Base-by-base conservation (phyloP, 164 flowering plant genomes). In the Brasenia schreberi region DNA sequence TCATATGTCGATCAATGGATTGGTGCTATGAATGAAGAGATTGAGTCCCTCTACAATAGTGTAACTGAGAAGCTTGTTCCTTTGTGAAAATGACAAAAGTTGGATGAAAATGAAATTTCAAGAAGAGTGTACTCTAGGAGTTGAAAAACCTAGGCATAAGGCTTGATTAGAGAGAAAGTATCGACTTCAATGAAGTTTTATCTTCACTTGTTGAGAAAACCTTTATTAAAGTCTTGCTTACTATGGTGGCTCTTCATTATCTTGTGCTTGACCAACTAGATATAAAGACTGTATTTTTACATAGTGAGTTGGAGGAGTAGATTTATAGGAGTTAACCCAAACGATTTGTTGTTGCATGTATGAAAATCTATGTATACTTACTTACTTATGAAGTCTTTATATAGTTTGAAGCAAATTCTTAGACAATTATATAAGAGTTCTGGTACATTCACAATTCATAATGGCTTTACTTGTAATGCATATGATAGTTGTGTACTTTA, bases 381-480 rank as follows among this genome's bases (percentile, higher is more conserved):
- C 10, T 12, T 42, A 5, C 39, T 64, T 16, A 64, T 17, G 18
- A 64, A 64, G 53, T 64, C 53, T 0, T 43, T 64, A 17, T 43
- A 64, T 64, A 27, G 58, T 43, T 64, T 42, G 52, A 42, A 64
- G 66, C 56, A 33, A 64, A 18, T n/a, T 19, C 43, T 52, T n/a
- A 64, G 66, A 52, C 58, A 64, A 18, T 18, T 49, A 52, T 43
- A 64, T 19, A 64, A 64, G 10, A n/a, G 7, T 1, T 64, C 0
- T 19, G 23, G 11, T 49, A 7, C 53, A 12, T 64, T 18, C 9
- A 43, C 6, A 52, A 11, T 10, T 2, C 42, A 43, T 6, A 10
- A 12, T 42, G 18, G 27, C 56, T 17, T 12, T 39, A 42, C 10
- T 43, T 7, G 5, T 42, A 64, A 27, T 42, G 14, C 6, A 49